These are phyloP conservation scores for Colletotrichum sp. DNA, from an alignment of 2,329 filamentous ascomycete genomes.

Conservation along the genomic window DNA sequence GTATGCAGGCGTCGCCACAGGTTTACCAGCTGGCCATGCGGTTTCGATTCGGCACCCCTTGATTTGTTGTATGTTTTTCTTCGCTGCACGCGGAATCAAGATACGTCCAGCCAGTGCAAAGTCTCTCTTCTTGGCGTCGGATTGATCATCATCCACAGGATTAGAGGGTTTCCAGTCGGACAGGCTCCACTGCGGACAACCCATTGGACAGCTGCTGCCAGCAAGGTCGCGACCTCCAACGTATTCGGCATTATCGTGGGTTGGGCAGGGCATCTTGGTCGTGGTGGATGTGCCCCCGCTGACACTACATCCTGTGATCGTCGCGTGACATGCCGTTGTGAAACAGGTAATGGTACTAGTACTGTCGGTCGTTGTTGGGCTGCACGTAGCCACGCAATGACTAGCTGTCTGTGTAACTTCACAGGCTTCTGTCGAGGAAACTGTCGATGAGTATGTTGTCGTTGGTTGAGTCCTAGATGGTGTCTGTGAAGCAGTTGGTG, in stretches of 20 bases:
- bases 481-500: rapidly evolving
- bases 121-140: background rate
- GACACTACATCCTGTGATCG: background rate
- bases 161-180: rapidly evolving
- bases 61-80: background rate
- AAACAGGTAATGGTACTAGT: background rate
- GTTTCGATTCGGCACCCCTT: background rate
- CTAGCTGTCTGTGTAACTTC: background rate
- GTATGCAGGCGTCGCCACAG: background rate
- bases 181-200: rapidly evolving
- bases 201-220: background rate
- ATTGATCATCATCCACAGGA: background rate
- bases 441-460: rapidly evolving
- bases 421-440: background rate
- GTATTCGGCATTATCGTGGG: rapidly evolving
- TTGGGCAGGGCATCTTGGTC: background rate
- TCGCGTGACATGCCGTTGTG: background rate
- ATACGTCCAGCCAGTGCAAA: background rate
- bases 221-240: background rate
- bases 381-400: background rate
- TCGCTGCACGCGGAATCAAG: background rate
- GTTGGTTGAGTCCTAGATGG: rapidly evolving
- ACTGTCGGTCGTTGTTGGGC: background rate
- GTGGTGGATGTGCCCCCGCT: background rate
- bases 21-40: background rate